Evolutionary conservation across 2,329 filamentous ascomycete genomes (phyloP), one percentile per base, ranked within the genome.

Genomic region (Elsinoe australis): DNA sequence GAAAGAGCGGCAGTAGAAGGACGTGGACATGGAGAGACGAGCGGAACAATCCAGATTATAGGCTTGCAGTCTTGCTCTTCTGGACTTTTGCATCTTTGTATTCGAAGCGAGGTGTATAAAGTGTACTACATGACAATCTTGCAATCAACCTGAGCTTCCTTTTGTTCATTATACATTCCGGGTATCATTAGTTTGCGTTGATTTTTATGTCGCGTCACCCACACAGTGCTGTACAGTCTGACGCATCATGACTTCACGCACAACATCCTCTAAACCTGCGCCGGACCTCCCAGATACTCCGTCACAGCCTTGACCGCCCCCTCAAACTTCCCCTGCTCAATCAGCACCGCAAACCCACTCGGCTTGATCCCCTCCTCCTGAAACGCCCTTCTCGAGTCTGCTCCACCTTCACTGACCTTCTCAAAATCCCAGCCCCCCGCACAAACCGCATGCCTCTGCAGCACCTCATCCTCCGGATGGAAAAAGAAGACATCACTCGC

Each of bases 331-430:
- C 63, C 67, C 55, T 77, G 85, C 66, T 95, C 88, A 57, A 96
- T 85, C 63, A 96, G 67, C 59, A 94, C 87, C 75, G 94, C 73
- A 67, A 86, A 83, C 8, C 88, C 92, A 62, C 80, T 79, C 29
- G 89, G 80, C 71, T 82, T 83, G 58, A 98, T 83, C 1, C 92
- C 92, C 71, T 88, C 71, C 58, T 98, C 92, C 67, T 94, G 87
- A 67, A 98, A 98, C 1, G 89, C 87, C 52, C 92, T 74, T 74
- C 94, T 95, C 60, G 87, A 88, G 70, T 98, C 92, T 47, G 87
- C 85, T 53, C 83, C 79, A 3, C 82, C 79, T 56, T 94, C 86
- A 38, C 85, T 84, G 53, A 87, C 80, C 64, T 85, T 90, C 38
- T 82, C 84, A 65, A 88, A 95, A 14, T 83, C 77, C 61, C 83